Percentiles rank a stretch among this genome's conserved stretches.
Evolutionary conservation across 2,329 filamentous ascomycete species (phyloP).

Genomic region (Diplodia mutila): DNA sequence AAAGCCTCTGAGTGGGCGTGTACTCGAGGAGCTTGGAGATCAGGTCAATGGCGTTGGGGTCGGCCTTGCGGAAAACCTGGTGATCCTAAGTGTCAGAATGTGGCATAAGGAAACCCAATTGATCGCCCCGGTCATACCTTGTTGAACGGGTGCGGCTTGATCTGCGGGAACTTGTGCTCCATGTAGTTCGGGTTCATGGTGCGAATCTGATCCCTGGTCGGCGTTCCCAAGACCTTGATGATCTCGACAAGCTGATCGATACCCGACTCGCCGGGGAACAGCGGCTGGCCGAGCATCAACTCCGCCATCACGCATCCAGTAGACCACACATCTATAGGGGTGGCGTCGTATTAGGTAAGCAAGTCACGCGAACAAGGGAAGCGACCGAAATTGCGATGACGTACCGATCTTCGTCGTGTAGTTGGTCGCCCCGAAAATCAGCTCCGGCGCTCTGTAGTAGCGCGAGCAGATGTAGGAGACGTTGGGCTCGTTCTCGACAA

Average conservation of each 20-base stretch:
- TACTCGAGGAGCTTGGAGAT: slow-evolving; percentile 95
- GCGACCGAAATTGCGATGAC: slow-evolving; percentile 38
- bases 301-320: slow-evolving; percentile 99
- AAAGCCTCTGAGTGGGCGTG: slow-evolving; percentile 92
- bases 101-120: background rate
- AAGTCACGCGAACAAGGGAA: slow-evolving; percentile 8
- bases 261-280: slow-evolving; percentile 97
- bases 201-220: slow-evolving; percentile 95
- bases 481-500: slow-evolving; percentile 98
- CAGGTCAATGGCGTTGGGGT: slow-evolving; percentile 88
- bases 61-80: slow-evolving; percentile 93
- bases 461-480: slow-evolving; percentile 99
- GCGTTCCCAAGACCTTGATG: slow-evolving; percentile 97
- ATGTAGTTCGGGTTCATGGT: slow-evolving; percentile 99
- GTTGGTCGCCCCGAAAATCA: slow-evolving; percentile 98
- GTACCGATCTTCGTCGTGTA: slow-evolving; percentile 99
- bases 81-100: slow-evolving; percentile 22
- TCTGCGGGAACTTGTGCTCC: slow-evolving; percentile 99
- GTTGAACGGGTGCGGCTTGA: slow-evolving; percentile 98
- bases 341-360: slow-evolving; percentile 31
- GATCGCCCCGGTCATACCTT: slow-evolving; percentile 61
- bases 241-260: slow-evolving; percentile 99
- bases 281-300: slow-evolving; percentile 95
- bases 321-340: slow-evolving; percentile 86
- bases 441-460: slow-evolving; percentile 96